Base-by-base conservation (phyloP, 2,329 filamentous ascomycete species). In the Laburnicola sp. region DNA sequence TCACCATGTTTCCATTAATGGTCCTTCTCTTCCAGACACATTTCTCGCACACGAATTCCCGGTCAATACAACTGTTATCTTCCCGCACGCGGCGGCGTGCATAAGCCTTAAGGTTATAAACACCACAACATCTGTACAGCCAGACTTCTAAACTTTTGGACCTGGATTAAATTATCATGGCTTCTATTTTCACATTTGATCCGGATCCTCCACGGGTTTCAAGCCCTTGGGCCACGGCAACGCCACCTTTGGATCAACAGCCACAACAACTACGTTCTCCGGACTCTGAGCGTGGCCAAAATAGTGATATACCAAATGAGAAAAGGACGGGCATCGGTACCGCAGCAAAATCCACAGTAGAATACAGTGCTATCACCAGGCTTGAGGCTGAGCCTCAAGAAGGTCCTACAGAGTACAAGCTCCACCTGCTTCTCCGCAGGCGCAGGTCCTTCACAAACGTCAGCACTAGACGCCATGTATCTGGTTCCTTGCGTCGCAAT, bases 141-240 rank as follows among this genome's bases (percentile, higher is more conserved):
- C n/a, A 50, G 28, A 23, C 25, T n/a, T 26, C 36, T 21, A 21
- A 22, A 36, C 32, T 44, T 16, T 11, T 34, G 23, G 38, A 40
- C 27, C 21, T 16, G 28, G n/a, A 46, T 31, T 32, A 45, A 50
- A 40, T 36, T 27, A 56, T 34, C 8, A 95, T 94, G 89, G 93
- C 94, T 51, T 97, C 93, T 9, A 90, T 99, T 61, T 99, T 99
- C 71, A 97, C 93, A 0, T 99, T 89, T 70, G 91, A 97, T 56
- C 86, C 90, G 2, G 88, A 96, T 59, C 90, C 91, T 39, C 89
- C 90, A 2, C 81, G 89, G 71, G 91, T 97, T 31, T 87, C 89
- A 10, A 97, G 93, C 16, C 94, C 94, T 11, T 99, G 94, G 94
- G 82, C 87, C 45, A 45, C 43, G 22, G 51, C 44, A n/a, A 84